Conservation (phyloP, 768 basidiomycete species). For the Hericium coralloides region DNA sequence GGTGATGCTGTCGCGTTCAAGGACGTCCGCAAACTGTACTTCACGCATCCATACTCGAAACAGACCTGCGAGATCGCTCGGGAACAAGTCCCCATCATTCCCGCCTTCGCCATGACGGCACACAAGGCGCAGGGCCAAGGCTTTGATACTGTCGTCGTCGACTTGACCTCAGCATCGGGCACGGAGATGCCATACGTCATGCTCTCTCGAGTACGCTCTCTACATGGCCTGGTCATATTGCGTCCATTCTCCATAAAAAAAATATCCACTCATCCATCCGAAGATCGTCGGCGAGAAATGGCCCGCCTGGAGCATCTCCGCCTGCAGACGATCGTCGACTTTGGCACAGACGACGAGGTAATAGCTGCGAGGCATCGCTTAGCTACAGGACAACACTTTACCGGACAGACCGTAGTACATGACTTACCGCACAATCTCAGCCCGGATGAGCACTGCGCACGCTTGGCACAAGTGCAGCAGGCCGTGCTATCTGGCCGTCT, state of each 20-base stretch:
- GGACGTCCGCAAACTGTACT: slow-evolving; percentile 15
- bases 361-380: too few species aligned
- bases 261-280: slow-evolving; percentile 4
- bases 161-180: slow-evolving; percentile 22
- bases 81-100: slow-evolving; percentile 27
- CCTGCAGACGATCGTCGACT: not conserved
- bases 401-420: too few species aligned
- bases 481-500: too few species aligned
- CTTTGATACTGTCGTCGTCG: slow-evolving; percentile 22
- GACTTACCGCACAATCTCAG: too few species aligned
- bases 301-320: not conserved
- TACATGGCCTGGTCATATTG: slow-evolving; percentile 24
- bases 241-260: slow-evolving; percentile 15
- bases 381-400: too few species aligned
- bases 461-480: too few species aligned
- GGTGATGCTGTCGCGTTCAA: slow-evolving; percentile 16
- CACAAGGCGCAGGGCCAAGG: slow-evolving; percentile 34
- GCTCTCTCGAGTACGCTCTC: slow-evolving; percentile 15
- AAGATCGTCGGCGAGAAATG: not conserved
- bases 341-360: too few species aligned
- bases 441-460: too few species aligned
- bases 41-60: slow-evolving; percentile 13
- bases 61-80: slow-evolving; percentile 18
- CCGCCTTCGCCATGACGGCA: slow-evolving; percentile 31
- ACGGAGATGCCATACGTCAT: slow-evolving; percentile 34